Conservation (phyloP, 2,329 filamentous ascomycete species). For the Ascochyta koolunga region DNA sequence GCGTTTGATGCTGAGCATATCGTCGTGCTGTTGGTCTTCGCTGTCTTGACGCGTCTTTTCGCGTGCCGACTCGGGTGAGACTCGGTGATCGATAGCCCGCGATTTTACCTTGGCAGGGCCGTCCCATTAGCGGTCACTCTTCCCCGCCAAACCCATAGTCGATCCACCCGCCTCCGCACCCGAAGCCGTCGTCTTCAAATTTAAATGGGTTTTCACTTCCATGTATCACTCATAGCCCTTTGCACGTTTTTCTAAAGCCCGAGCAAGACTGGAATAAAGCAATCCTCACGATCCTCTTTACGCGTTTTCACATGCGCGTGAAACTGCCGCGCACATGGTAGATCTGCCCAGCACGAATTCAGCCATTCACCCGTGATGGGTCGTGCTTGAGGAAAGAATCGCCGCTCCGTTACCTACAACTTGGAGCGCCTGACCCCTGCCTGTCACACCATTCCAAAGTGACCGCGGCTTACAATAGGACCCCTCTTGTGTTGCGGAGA, state of each 20-base stretch:
- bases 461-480: not conserved
- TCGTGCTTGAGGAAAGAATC: constrained; percentile 12
- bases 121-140: constrained; percentile 4
- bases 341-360: constrained; percentile 9
- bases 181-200: not conserved
- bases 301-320: constrained; percentile 5
- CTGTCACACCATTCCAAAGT: constrained; percentile 1
- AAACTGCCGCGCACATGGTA: constrained; percentile 3
- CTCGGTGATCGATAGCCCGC: constrained; percentile 10
- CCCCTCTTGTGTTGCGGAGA: not conserved
- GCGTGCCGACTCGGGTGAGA: constrained; percentile 18
- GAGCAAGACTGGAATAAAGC: not conserved
- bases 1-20: constrained; percentile 43
- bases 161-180: constrained; percentile 8
- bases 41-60: constrained; percentile 30
- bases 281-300: not conserved
- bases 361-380: constrained; percentile 10
- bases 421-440: not conserved
- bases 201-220: not conserved
- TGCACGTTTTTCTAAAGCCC: not conserved
- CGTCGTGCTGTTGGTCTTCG: constrained; percentile 11
- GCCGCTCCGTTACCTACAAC: constrained; percentile 4
- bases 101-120: constrained; percentile 7
- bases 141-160: constrained; percentile 12
- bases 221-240: not conserved